These are phyloP conservation scores for Ganoderma leucocontextum DNA, from an alignment of 1,284 basidiomycete species.

Conservation along the genomic window DNA sequence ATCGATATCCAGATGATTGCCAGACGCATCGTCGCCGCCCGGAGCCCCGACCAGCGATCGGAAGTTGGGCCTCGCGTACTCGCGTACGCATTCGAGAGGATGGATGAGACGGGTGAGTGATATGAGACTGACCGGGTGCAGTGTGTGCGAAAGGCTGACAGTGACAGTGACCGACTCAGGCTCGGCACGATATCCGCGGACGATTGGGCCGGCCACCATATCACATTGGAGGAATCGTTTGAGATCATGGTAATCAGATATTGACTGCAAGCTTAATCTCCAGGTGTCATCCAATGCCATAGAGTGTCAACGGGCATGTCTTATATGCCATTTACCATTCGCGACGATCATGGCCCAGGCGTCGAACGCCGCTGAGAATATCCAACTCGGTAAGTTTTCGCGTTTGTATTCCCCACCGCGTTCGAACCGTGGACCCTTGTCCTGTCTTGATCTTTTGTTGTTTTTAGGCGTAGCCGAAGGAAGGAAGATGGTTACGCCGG, in stretches of 20 bases:
- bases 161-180: no score
- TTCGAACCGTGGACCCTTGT: neutral
- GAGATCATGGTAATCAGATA: neutral
- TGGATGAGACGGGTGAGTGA: neutral
- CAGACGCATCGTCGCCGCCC: neutral
- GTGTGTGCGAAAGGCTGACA: neutral
- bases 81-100: neutral
- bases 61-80: neutral
- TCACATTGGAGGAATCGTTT: neutral
- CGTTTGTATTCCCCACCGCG: neutral
- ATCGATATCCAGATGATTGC: conserved; percentile 2
- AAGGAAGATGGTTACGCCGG: neutral
- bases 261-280: neutral
- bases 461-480: neutral
- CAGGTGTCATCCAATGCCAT: neutral
- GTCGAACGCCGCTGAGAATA: neutral
- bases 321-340: neutral
- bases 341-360: neutral
- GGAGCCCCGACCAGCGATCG: conserved; percentile 6
- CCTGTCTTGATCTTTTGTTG: neutral
- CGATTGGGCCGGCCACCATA: neutral
- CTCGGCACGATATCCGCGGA: neutral
- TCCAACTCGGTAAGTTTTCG: neutral
- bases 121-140: neutral
- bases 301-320: neutral